Percentiles rank a stretch among this genome's conserved stretches.
Evolutionary conservation across 805 yeast species (phyloP).

Genomic region (Saturnispora kantuleensis): DNA sequence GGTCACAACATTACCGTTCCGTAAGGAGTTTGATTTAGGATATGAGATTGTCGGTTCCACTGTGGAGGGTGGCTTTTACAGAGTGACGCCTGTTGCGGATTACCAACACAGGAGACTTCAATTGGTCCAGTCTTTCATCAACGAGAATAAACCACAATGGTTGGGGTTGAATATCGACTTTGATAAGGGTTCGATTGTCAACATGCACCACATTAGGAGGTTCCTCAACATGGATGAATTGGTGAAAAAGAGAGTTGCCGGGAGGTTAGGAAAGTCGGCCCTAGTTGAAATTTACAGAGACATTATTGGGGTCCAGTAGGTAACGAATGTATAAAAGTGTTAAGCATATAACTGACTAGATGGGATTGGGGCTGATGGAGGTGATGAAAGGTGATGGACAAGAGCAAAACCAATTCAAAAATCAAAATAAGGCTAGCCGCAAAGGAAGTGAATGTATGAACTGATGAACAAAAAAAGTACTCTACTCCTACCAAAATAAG

Average conservation of each 20-base stretch:
- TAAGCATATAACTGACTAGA: too few relatives aligned
- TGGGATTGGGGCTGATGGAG: too few relatives aligned
- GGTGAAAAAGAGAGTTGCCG: constrained; percentile 41
- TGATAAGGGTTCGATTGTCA: constrained; percentile 60
- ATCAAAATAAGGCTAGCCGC: too few relatives aligned
- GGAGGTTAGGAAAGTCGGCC: constrained; percentile 49
- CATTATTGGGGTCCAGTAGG: constrained; percentile 28
- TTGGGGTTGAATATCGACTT: constrained; percentile 77
- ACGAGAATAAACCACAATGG: constrained; percentile 61
- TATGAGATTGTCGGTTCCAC: constrained; percentile 64
- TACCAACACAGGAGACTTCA: constrained; percentile 69
- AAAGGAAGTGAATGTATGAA: too few relatives aligned
- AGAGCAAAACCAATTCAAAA: too few relatives aligned
- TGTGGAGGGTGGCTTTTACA: constrained; percentile 69
- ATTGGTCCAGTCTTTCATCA: constrained; percentile 77
- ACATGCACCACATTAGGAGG: constrained; percentile 44
- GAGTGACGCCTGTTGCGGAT: constrained; percentile 68
- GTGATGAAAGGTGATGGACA: too few relatives aligned
- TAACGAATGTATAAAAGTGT: too few relatives aligned
- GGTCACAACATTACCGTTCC: constrained; percentile 22
- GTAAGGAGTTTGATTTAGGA: constrained; percentile 25
- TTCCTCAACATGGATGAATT: constrained; percentile 50
- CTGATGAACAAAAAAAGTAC: too few relatives aligned
- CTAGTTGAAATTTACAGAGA: constrained; percentile 61
- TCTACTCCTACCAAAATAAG: too few relatives aligned